Conservation (phyloP, 2,329 filamentous ascomycete species). For the Penicillium frequentans region DNA sequence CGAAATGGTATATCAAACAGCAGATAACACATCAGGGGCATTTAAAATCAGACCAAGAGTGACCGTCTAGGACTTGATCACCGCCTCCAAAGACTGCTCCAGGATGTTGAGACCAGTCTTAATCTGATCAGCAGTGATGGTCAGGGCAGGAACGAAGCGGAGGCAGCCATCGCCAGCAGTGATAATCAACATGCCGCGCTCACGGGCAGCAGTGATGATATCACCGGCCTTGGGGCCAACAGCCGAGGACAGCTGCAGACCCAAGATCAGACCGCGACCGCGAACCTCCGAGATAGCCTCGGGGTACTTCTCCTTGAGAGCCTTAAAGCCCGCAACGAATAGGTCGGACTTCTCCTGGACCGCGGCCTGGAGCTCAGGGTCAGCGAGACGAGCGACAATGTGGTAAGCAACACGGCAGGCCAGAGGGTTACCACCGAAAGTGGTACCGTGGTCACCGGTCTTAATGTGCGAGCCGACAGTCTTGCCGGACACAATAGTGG, state of each 20-base stretch:
- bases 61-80: constrained; percentile 39
- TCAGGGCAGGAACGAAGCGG: constrained; percentile 84
- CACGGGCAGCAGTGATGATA: constrained; percentile 81
- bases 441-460: constrained; percentile 86
- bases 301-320: constrained; percentile 63
- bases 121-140: constrained; percentile 79
- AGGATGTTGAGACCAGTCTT: constrained; percentile 73
- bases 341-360: constrained; percentile 68
- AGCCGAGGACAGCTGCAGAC: constrained; percentile 77
- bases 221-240: constrained; percentile 49
- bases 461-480: constrained; percentile 68
- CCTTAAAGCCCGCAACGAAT: constrained; percentile 60
- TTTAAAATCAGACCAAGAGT: constrained; percentile 10
- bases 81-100: constrained; percentile 63
- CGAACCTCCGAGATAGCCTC: constrained; percentile 74
- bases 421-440: constrained; percentile 89
- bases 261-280: constrained; percentile 81
- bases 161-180: constrained; percentile 91
- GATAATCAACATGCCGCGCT: constrained; percentile 85
- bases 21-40: constrained; percentile 16
- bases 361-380: constrained; percentile 65
- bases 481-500: constrained; percentile 66
- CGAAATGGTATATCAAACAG: constrained; percentile 24
- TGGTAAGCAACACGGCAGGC: constrained; percentile 82
- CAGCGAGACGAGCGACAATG: constrained; percentile 74